Evolutionary conservation across 805 yeast species (phyloP), one percentile per base, ranked within the genome.

Genomic region (Komagataella populi): DNA sequence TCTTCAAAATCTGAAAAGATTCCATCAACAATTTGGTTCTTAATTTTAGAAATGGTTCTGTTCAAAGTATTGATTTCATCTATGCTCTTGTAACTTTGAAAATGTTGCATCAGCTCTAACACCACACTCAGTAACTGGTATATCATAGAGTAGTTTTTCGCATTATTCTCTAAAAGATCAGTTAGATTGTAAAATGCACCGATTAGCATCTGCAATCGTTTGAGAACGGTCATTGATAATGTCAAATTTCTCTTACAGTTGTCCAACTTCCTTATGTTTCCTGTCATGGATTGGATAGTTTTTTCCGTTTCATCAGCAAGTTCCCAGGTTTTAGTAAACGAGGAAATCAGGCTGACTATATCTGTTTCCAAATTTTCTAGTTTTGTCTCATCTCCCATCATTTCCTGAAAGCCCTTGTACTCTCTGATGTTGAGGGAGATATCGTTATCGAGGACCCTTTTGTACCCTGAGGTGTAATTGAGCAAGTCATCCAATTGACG

Each of bases 161-260:
- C 47, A 3, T 58, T 53, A 46, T 61, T 69, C 20, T 71, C 65
- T 1, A 77, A 68, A 49, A 77, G 68, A 6, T 66, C 60, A 16
- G 72, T 72, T 48, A 88, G 71, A 55, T 78, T 78, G 46, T 80
- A 81, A 62, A 81, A 82, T 2, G 95, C 90, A 18, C 79, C 81
- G 6, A 86, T 74, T 49, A 93, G 71, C 87, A 90, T 90, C 60
- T 89, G 95, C 44, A 93, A 70, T 55, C 96, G 76, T 59, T 91
- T 87, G 57, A 91, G 71, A 44, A 89, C 81, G 1, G 95, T 87
- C 86, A 93, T 87, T 8, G 93, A 80, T 23, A 80, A 72, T 1
- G 88, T 90, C 49, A 93, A 70, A 63, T 93, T 93, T 61, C 78
- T 80, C 69, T 93, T 93, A 43, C 90, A 82, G 49, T 77, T 78